These are phyloP conservation scores for sunflower (Helianthus annuus) DNA, from an alignment of 129 eudicot genomes.

Conservation along the genomic window HanXRQr2.0-SUNRISE NC_035434.2:157000213-157000712, in stretches of 20 bases:
- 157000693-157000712: too few relatives aligned
- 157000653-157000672: too few relatives aligned
- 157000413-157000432: constrained; percentile 73
- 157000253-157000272: neutral
- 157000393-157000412: constrained; percentile 69
- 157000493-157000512: neutral
- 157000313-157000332: constrained; percentile 10
- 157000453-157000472: constrained; percentile 72
- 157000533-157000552: too few relatives aligned
- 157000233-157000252: neutral
- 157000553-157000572: too few relatives aligned
- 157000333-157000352: constrained; percentile 38
- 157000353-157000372: constrained; percentile 67
- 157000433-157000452: constrained; percentile 90
- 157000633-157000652: too few relatives aligned
- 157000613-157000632: too few relatives aligned
- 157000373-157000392: constrained; percentile 69
- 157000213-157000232: neutral
- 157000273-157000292: constrained; percentile 1
- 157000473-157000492: constrained; percentile 85
- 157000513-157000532: too few relatives aligned
- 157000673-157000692: too few relatives aligned
- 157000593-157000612: too few relatives aligned
- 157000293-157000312: constrained; percentile 15
- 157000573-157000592: too few relatives aligned